Percentiles rank a stretch among this genome's conserved stretches.
phyloP scores from a whole-genome alignment of 805 yeast species.

The Cyberlindnera saturnus region DNA sequence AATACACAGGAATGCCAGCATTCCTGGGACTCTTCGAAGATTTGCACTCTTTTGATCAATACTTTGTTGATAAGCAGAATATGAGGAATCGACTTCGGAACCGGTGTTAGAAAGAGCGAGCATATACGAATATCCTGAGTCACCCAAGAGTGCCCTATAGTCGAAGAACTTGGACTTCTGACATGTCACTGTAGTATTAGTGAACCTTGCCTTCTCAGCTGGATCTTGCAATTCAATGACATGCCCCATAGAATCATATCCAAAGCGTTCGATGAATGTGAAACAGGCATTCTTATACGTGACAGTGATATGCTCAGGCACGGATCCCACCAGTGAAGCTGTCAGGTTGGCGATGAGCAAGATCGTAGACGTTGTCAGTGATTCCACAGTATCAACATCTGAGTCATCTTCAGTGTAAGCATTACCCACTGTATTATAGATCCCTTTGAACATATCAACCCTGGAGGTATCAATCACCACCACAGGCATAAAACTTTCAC shows the following conservation, averaged over 20 bases:
- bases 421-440: conserved; percentile 37
- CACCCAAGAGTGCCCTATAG: conserved; percentile 8
- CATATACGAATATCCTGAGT: conserved; percentile 11
- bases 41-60: conserved; percentile 14
- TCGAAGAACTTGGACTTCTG: conserved; percentile 7
- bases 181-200: conserved; percentile 6
- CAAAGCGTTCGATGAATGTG: conserved; percentile 6
- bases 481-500: conserved; percentile 8
- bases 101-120: conserved; percentile 38
- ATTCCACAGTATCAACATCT: conserved; percentile 6
- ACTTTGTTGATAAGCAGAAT: conserved; percentile 20
- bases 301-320: conserved; percentile 5
- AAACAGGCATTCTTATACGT: conserved; percentile 8
- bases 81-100: conserved; percentile 33
- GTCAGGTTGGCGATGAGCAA: conserved; percentile 10
- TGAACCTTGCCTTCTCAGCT: conserved; percentile 1
- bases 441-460: conserved; percentile 46
- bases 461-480: conserved; percentile 43
- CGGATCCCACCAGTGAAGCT: conserved; percentile 6
- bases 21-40: conserved; percentile 25
- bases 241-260: conserved; percentile 2
- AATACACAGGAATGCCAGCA: conserved; percentile 25
- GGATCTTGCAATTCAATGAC: not conserved
- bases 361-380: conserved; percentile 9
- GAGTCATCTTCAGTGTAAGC: conserved; percentile 25